phyloP scores from a whole-genome alignment of 2,329 filamentous ascomycete genomes.

The Ophiostoma populinum region DNA sequence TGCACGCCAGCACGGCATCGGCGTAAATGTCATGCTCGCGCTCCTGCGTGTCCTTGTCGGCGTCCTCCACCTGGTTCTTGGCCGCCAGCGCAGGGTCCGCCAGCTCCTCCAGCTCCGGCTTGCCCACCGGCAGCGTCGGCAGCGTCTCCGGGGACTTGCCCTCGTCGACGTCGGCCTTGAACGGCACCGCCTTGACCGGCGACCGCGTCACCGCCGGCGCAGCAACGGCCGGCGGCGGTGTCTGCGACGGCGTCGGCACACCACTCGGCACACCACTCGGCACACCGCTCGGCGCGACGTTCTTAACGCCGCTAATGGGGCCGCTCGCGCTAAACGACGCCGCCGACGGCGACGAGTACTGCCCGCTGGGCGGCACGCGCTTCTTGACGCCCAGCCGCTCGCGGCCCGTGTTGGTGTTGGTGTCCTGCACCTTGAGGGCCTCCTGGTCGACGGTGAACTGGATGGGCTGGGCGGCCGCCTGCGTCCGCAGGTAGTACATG shows the following conservation, averaged over 20 bases:
- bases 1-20: constrained; percentile 79
- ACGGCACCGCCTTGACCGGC: constrained; percentile 45
- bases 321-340: constrained; percentile 39
- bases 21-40: constrained; percentile 90
- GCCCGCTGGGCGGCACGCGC: constrained; percentile 36
- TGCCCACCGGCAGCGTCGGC: constrained; percentile 48
- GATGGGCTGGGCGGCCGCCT: constrained; percentile 90
- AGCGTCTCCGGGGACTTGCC: constrained; percentile 66
- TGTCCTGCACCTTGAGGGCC: constrained; percentile 74
- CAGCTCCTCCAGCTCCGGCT: constrained; percentile 47
- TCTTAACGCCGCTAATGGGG: constrained; percentile 22
- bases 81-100: constrained; percentile 32
- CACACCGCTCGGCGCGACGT: constrained; percentile 37
- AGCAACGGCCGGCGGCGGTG: constrained; percentile 40
- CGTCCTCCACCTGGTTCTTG: constrained; percentile 57
- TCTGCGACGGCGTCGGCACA: constrained; percentile 51
- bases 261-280: too few relatives aligned
- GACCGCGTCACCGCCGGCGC: constrained; percentile 30
- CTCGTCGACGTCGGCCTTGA: constrained; percentile 62
- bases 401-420: constrained; percentile 56
- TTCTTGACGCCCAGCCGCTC: constrained; percentile 52
- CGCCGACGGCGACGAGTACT: constrained; percentile 39
- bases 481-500: constrained; percentile 99
- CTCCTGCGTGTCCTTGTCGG: constrained; percentile 50
- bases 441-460: constrained; percentile 99